Evolutionary conservation across 2,329 filamentous ascomycete species (phyloP).

Genomic region (Aspergillus udagawae): DNA sequence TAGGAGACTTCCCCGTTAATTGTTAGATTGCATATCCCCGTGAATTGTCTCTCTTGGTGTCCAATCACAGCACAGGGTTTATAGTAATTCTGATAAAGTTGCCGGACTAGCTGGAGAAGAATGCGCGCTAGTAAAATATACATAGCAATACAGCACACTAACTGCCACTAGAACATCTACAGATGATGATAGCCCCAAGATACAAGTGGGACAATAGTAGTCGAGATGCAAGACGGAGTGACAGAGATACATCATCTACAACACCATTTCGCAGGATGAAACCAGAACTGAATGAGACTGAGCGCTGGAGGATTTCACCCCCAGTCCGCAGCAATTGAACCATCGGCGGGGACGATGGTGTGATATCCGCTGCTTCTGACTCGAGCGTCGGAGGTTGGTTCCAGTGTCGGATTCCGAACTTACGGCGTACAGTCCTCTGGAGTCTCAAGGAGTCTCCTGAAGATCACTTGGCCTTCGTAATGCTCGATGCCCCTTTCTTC

Average conservation of each 20-base stretch:
- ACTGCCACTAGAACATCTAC: neutral
- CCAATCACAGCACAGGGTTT: neutral
- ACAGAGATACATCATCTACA: neutral
- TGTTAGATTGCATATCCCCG: constrained; percentile 9
- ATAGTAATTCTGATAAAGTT: neutral
- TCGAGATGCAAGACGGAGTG: neutral
- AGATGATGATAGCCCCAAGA: neutral
- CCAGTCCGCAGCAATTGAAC: constrained; percentile 16
- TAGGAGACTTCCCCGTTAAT: neutral
- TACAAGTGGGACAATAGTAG: neutral
- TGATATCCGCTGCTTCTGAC: constrained; percentile 11
- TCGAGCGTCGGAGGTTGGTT: neutral
- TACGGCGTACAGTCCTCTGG: neutral
- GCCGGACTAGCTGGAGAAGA: neutral
- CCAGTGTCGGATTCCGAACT: neutral
- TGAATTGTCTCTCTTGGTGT: neutral
- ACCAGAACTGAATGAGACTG: neutral
- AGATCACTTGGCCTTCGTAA: neutral
- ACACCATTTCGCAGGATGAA: neutral
- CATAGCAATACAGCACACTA: neutral
- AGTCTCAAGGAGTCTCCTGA: neutral
- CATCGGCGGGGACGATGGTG: constrained; percentile 21
- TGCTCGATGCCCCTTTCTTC: neutral
- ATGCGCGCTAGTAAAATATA: neutral
- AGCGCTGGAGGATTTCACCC: constrained; percentile 11